Evolutionary conservation across 441 rosid species (phyloP), one percentile per base, ranked within the genome.

Genomic region (Populus hybrid): DNA sequence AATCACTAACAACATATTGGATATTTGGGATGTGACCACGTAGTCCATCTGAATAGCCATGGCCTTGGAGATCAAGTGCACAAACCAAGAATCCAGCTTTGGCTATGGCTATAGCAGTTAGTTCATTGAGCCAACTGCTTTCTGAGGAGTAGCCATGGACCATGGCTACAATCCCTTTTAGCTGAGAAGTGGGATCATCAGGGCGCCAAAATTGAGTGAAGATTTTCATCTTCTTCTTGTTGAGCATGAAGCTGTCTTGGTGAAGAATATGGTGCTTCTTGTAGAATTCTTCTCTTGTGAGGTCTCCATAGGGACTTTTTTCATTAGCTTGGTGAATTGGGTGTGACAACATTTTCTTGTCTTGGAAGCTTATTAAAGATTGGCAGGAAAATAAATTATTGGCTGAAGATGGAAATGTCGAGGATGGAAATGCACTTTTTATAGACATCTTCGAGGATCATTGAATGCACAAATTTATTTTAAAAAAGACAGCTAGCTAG

Each of bases 61-160:
- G 87, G 68, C 87, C 84, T 64, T 71, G 87, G 3, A 84, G 78
- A 59, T 84, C 87, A 9, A 84, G 80, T 1, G 81, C 84, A 74
- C 68, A 79, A 4, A 77, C 87, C 31, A 81, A 73, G 72, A 82
- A 84, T 1, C 87, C 87, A 0, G 75, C 31, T 63, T 79, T 77
- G 65, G 85, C 82, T 21, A 84, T 80, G 29, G 83, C 82, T 4
- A 79, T 77, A 1, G 85, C 79, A 3, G 84, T 84, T 14, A 84
- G 87, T 68, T 82, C 85, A 28, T 77, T 68, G 69, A 80, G 23
- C 87, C 87, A 84, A 20, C 87, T n/a, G 67, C 87, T 82, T 12
- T 84, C 84, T 8, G 78, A 75, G 40, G 77, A 68, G 81, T 84
- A 84, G 68, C 85, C 87, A 35, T 84, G 87, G 75, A 77, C 72